Evolutionary conservation across 495 filamentous ascomycete genomes (phyloP).

Genomic region (Clohesyomyces aquaticus): DNA sequence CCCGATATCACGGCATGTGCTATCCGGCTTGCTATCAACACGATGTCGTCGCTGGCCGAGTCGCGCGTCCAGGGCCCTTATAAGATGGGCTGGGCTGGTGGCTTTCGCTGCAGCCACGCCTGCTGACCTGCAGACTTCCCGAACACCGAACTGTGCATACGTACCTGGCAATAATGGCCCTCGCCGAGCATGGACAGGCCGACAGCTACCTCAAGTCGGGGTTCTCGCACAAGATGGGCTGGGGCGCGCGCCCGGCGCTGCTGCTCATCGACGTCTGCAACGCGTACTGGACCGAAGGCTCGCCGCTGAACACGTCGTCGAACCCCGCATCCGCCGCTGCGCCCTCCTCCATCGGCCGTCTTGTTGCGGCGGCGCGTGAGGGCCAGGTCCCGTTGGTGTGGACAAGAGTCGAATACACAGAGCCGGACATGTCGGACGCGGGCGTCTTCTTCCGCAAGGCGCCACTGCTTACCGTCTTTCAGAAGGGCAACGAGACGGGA

Average conservation of each 20-base stretch:
- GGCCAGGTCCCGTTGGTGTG: slow-evolving; percentile 38
- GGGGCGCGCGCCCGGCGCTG: slow-evolving; percentile 45
- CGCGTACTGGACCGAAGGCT: slow-evolving; percentile 48
- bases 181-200: slow-evolving; percentile 9
- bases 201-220: slow-evolving; percentile 31
- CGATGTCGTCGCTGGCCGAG: background rate
- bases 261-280: slow-evolving; percentile 51
- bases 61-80: background rate
- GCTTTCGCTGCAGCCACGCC: too few species aligned
- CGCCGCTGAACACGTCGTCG: slow-evolving; percentile 42
- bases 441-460: slow-evolving; percentile 45
- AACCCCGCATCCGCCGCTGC: slow-evolving; percentile 42
- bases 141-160: background rate
- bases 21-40: background rate
- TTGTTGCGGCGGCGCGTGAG: slow-evolving; percentile 43
- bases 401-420: slow-evolving; percentile 44
- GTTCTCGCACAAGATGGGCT: slow-evolving; percentile 47
- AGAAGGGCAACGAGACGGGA: slow-evolving; percentile 45
- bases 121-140: background rate
- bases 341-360: slow-evolving; percentile 42
- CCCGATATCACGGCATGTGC: slow-evolving; percentile 3
- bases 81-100: too few species aligned
- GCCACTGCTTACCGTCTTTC: slow-evolving; percentile 44
- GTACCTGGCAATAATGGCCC: background rate
- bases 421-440: slow-evolving; percentile 46